Conservation (phyloP, 371 early-diverging fungal genomes). For the Mortierella sp. region DNA sequence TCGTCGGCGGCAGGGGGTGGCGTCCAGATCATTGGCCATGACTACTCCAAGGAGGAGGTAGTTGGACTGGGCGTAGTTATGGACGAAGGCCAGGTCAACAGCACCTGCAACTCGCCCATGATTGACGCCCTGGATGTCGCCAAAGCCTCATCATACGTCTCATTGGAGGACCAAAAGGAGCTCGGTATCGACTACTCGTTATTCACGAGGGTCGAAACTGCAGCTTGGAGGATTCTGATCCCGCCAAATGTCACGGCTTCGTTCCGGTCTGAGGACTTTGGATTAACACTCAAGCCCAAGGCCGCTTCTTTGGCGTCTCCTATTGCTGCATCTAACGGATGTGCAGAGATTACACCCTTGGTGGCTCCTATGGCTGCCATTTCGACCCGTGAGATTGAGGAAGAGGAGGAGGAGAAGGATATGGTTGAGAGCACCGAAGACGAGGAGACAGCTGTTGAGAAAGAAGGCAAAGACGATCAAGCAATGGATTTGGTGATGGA, state of each 20-base stretch:
- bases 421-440: not conserved
- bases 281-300: constrained; percentile 43
- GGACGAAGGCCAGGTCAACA: not conserved
- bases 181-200: constrained; percentile 48
- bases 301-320: not conserved
- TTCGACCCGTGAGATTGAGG: not conserved
- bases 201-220: constrained; percentile 53
- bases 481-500: not conserved
- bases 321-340: not conserved
- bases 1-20: not conserved
- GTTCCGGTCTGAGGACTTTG: constrained; percentile 50
- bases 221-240: constrained; percentile 51
- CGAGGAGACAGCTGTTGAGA: not conserved
- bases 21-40: constrained; percentile 25
- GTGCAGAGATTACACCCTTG: not conserved
- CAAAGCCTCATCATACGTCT: constrained; percentile 29
- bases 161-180: constrained; percentile 41
- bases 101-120: constrained; percentile 14
- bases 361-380: constrained; percentile 10
- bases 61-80: not conserved
- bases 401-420: not conserved
- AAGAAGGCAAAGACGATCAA: not conserved
- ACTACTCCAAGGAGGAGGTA: not conserved
- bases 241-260: constrained; percentile 46
- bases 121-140: constrained; percentile 40